Evolutionary conservation across 2,329 filamentous ascomycete species (phyloP).

Genomic region (Madurella mycetomatis): DNA sequence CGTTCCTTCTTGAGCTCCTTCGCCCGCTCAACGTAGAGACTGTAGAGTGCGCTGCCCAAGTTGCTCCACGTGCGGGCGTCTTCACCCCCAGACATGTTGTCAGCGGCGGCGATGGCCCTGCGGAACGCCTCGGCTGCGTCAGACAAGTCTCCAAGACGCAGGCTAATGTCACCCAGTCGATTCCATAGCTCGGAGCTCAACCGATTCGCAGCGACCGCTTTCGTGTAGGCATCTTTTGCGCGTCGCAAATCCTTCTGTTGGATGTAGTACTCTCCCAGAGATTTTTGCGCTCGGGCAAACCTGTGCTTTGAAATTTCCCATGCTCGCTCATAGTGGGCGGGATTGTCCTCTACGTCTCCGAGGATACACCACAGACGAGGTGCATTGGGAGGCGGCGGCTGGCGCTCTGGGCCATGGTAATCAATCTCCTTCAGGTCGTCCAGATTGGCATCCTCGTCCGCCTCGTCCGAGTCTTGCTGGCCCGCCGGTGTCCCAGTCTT

Average conservation of each 20-base stretch:
- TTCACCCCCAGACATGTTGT: conserved; percentile 65
- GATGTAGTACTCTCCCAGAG: conserved; percentile 75
- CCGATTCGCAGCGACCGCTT: conserved; percentile 73
- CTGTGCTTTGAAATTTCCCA: conserved; percentile 80
- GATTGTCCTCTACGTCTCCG: conserved; percentile 77
- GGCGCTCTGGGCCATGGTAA: conserved; percentile 60
- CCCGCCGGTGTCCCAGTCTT: conserved; percentile 41
- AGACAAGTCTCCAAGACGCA: conserved; percentile 71
- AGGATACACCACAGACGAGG: conserved; percentile 89
- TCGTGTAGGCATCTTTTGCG: conserved; percentile 72
- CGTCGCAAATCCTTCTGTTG: conserved; percentile 59
- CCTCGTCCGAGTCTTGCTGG: conserved; percentile 34
- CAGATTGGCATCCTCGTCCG: conserved; percentile 52
- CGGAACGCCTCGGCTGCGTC: conserved; percentile 81
- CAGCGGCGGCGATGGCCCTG: conserved; percentile 65
- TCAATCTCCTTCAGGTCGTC: conserved; percentile 51
- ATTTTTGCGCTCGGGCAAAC: conserved; percentile 83
- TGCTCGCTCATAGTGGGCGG: conserved; percentile 72
- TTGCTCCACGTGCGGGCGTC: conserved; percentile 96
- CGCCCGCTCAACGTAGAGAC: conserved; percentile 55
- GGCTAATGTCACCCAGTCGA: conserved; percentile 79
- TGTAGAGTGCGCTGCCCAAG: conserved; percentile 76
- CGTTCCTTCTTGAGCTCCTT: conserved; percentile 34
- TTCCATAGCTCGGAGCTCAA: conserved; percentile 85
- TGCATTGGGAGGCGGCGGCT: conserved; percentile 72